Percentiles rank a stretch among this genome's conserved stretches.
These are phyloP conservation scores for Saccharomycopsis schoenii DNA, from an alignment of 805 yeast species.

Conservation along the genomic window DNA sequence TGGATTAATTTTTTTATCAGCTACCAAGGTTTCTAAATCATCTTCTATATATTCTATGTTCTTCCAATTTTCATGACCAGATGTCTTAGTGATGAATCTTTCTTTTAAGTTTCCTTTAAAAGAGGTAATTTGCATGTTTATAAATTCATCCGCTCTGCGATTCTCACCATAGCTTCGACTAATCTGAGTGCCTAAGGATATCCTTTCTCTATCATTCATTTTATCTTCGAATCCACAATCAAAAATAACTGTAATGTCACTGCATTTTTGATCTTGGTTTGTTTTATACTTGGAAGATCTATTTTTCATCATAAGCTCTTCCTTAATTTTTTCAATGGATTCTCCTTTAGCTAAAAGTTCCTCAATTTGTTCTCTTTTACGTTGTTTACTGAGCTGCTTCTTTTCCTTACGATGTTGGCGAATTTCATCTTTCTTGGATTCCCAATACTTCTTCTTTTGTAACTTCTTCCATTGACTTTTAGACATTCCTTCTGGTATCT, in stretches of 20 bases:
- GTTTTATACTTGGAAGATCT: slow-evolving; percentile 25
- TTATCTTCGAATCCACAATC: slow-evolving; percentile 89
- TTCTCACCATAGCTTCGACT: slow-evolving; percentile 76
- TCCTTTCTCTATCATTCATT: slow-evolving; percentile 66
- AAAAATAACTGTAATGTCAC: slow-evolving; percentile 49
- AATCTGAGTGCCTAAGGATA: slow-evolving; percentile 70
- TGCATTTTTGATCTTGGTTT: slow-evolving; percentile 34
- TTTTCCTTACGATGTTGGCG: slow-evolving; percentile 43
- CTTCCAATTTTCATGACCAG: slow-evolving; percentile 58
- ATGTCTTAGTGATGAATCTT: slow-evolving; percentile 57
- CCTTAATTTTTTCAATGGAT: slow-evolving; percentile 25
- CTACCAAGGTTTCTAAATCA: slow-evolving; percentile 27
- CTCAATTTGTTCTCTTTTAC: slow-evolving; percentile 30
- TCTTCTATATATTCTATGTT: slow-evolving; percentile 41
- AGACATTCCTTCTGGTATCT: slow-evolving; percentile 81
- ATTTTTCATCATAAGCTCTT: slow-evolving; percentile 26
- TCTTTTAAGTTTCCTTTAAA: slow-evolving; percentile 55
- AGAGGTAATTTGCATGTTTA: slow-evolving; percentile 51
- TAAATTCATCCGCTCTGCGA: slow-evolving; percentile 46
- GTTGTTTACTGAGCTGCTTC: slow-evolving; percentile 36
- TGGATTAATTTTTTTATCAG: slow-evolving; percentile 26
- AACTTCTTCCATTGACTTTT: slow-evolving; percentile 75
- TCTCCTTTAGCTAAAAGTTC: slow-evolving; percentile 31
- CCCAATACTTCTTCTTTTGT: slow-evolving; percentile 49
- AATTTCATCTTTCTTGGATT: slow-evolving; percentile 53